Percentiles rank a stretch among this genome's conserved stretches.
phyloP scores from a whole-genome alignment of 1,139 yeast genomes.

The Geotrichum aggregatum region DNA sequence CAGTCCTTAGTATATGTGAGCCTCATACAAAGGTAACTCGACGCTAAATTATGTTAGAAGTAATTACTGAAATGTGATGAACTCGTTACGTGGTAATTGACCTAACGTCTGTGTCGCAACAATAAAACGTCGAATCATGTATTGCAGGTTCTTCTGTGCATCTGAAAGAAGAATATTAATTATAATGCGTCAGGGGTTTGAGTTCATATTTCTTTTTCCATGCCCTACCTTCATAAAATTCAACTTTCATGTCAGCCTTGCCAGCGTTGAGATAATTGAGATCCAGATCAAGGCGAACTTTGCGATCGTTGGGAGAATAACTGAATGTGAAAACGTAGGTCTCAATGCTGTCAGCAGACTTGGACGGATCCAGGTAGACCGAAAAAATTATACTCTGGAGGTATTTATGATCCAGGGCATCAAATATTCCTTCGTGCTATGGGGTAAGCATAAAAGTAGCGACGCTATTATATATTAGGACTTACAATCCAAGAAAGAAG shows the following conservation, averaged over 20 bases:
- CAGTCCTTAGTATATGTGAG: conserved; percentile 19
- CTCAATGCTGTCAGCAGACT: conserved; percentile 15
- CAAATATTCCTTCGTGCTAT: conserved; percentile 19
- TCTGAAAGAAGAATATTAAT: too few relatives aligned
- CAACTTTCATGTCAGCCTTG: neutral
- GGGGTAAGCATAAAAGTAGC: neutral
- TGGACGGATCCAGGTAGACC: conserved; percentile 14
- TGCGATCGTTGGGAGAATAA: conserved; percentile 15
- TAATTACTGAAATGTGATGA: neutral
- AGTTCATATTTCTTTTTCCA: conserved; percentile 2
- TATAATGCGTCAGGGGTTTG: neutral
- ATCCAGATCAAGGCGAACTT: conserved; percentile 13
- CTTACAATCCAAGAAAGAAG: conserved; percentile 21
- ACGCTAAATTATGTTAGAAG: conserved; percentile 3
- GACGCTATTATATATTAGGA: neutral
- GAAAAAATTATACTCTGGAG: conserved; percentile 18
- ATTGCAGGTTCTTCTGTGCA: conserved; percentile 14
- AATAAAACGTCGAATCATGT: conserved; percentile 16
- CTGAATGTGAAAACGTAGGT: conserved; percentile 18
- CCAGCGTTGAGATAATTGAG: conserved; percentile 1
- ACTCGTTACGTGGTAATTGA: conserved; percentile 11
- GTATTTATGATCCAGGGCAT: conserved; percentile 20
- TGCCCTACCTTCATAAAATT: conserved; percentile 12
- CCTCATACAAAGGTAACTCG: conserved; percentile 19
- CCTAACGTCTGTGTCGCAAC: conserved; percentile 19